Evolutionary conservation across 192 early-diverging fungal species (phyloP).

Genomic region (Coemansia asiatica): DNA sequence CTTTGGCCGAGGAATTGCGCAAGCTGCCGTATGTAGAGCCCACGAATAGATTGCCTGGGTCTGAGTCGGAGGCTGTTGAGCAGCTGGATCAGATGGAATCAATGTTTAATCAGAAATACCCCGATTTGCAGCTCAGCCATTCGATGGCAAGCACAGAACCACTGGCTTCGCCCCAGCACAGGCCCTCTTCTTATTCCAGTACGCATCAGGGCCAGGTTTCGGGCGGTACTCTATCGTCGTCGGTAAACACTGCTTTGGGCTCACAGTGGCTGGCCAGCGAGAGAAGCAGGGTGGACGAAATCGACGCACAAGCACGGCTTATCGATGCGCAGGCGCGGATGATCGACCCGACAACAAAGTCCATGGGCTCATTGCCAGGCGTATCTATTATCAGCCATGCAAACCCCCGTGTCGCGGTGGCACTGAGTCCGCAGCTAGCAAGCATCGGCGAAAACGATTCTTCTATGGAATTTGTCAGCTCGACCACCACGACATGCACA

Average conservation of each 20-base stretch:
- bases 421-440: constrained; percentile 10
- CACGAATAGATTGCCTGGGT: neutral
- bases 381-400: constrained; percentile 14
- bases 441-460: constrained; percentile 12
- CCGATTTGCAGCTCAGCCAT: constrained; percentile 15
- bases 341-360: constrained; percentile 6
- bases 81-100: constrained; percentile 50
- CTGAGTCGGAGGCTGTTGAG: constrained; percentile 31
- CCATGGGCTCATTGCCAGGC: constrained; percentile 7
- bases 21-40: constrained; percentile 35
- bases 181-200: neutral
- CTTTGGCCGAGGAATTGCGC: constrained; percentile 16
- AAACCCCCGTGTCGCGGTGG: constrained; percentile 15
- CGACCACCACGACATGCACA: constrained; percentile 28
- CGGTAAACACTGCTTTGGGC: neutral
- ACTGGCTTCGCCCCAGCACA: neutral
- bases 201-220: no score
- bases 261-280: constrained; percentile 17
- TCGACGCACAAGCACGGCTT: constrained; percentile 38
- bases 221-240: neutral
- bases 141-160: neutral
- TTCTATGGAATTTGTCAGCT: constrained; percentile 19
- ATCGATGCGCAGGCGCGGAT: constrained; percentile 23
- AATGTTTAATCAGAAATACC: constrained; percentile 42
- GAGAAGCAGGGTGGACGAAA: constrained; percentile 35